These are phyloP conservation scores for Termitomyces sp. DNA, from an alignment of 768 basidiomycete genomes.

Conservation along the genomic window DNA sequence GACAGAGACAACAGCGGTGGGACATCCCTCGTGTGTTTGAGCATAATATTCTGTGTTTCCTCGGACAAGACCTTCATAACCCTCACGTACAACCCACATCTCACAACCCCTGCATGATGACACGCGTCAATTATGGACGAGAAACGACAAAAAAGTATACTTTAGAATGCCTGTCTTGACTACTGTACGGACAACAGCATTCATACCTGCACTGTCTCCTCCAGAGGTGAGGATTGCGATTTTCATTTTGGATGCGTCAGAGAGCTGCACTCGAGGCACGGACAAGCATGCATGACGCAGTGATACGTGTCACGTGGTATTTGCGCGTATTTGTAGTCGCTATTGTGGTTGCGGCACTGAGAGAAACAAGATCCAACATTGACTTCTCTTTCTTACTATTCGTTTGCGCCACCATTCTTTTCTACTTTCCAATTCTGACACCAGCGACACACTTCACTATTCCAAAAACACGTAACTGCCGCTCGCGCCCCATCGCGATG, in stretches of 20 bases:
- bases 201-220: conserved; percentile 98
- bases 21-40: conserved; percentile 16
- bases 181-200: conserved; percentile 88
- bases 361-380: neutral
- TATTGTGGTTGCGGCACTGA: neutral
- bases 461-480: conserved; percentile 5
- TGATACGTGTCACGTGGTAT: neutral
- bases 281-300: neutral
- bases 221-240: conserved; percentile 93
- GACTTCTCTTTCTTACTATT: neutral
- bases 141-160: conserved; percentile 31
- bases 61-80: conserved; percentile 95
- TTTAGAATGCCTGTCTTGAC: conserved; percentile 91
- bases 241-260: conserved; percentile 50
- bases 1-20: conserved; percentile 4
- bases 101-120: conserved; percentile 74
- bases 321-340: neutral
- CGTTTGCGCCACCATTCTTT: conserved; percentile 1
- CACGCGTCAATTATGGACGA: neutral
- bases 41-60: conserved; percentile 56
- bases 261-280: neutral
- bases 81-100: conserved; percentile 94
- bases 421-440: neutral
- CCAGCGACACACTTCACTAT: neutral
- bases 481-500: conserved; percentile 11